Percentiles rank a stretch among this genome's conserved stretches.
Evolutionary conservation across 148 eudicot species (phyloP).

Genomic region (Arctostaphylos glauca): DNA sequence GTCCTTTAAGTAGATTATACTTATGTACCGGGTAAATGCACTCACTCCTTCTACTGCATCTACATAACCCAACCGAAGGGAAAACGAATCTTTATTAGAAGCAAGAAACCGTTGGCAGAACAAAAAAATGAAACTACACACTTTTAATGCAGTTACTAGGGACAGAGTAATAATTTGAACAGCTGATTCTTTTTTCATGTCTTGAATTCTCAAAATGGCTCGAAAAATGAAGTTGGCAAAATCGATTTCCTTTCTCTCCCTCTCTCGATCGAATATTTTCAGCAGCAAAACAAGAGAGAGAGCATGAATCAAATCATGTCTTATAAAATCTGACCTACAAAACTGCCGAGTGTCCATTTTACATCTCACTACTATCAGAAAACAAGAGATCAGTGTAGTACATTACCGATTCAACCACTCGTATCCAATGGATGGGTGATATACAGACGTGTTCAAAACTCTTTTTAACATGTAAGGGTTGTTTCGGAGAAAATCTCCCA

Average conservation of each 20-base stretch:
- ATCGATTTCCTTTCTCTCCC: neutral
- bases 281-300: neutral
- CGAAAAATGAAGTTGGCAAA: neutral
- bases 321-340: constrained; percentile 20
- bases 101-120: no score
- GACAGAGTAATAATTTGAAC: neutral
- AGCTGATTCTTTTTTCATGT: neutral
- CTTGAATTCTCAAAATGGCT: neutral
- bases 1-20: no score
- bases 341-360: constrained; percentile 16
- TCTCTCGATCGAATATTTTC: neutral
- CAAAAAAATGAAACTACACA: no score
- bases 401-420: no score
- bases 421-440: no score
- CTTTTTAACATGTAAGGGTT: neutral
- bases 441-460: neutral
- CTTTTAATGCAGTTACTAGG: no score
- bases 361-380: constrained; percentile 7
- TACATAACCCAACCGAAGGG: no score
- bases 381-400: neutral
- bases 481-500: neutral
- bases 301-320: neutral
- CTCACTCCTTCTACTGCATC: no score
- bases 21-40: no score
- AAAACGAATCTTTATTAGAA: no score